Base-by-base conservation (phyloP, 164 flowering plant genomes). In the Vitis rotundifolia region DNA sequence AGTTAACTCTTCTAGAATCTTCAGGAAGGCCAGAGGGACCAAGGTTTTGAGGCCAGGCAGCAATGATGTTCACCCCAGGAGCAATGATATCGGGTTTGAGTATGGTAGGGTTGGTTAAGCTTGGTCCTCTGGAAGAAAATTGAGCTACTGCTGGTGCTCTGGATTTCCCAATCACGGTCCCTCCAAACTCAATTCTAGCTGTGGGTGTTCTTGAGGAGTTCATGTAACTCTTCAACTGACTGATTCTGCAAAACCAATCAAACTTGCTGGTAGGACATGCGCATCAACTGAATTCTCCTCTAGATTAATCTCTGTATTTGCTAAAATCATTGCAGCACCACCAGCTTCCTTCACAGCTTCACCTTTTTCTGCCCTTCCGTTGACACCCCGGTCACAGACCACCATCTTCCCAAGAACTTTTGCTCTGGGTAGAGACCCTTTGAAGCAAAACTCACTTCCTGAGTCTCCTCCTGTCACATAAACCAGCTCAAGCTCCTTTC, bases 41-140 rank as follows among this genome's bases (percentile, higher is more conserved):
- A 28, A 92, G 61, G 76, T 92, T 94, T 70, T 85, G 89, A 9
- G 99, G 98, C 98, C 98, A 92, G 28, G 99, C 99, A 56, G 98
- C 99, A 19, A 92, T 83, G 28, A 95, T 93, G 80, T 95, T 93
- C 67, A 93, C 98, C 5, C 98, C 99, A 0, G 98, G 99, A 49
- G 97, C 99, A 54, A 91, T 79, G 51, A 95, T 67, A 63, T 95
- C 99, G 1, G 99, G 99, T 68, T 95, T 95, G 69, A 95, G 93
- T 54, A 92, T 79, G 5, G 96, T 73, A 14, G 96, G 96, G 74
- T 86, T 81, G 11, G 81, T 78, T 68, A 82, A 69, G 67, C 94
- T 95, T 5, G 99, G 99, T 15, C 99, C 99, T 75, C 98, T 76
- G 0, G 94, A 87, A 12, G 99, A 95, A 73, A 95, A 95, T 75